Evolutionary conservation across 1,284 basidiomycete species (phyloP).

Genomic region (Ceratobasidium sp.): DNA sequence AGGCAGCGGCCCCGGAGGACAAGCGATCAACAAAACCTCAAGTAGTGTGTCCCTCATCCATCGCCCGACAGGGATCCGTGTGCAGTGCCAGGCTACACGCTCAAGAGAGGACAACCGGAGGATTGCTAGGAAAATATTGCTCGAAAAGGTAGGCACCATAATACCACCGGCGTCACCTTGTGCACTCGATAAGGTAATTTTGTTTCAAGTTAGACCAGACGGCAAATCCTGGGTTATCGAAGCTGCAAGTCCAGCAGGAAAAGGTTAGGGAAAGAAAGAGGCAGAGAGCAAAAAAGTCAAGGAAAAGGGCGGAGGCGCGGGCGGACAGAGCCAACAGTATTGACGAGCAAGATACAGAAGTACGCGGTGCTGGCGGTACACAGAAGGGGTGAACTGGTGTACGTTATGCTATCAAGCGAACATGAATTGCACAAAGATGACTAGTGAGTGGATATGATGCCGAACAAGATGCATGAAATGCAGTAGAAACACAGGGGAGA

Average conservation of each 20-base stretch:
- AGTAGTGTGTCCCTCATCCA: constrained; percentile 71
- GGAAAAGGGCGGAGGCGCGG: constrained; percentile 65
- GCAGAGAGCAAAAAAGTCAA: constrained; percentile 72
- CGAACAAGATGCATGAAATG: background rate
- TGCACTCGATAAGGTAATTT: constrained; percentile 27
- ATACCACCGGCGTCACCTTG: constrained; percentile 46
- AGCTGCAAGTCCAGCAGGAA: constrained; percentile 70
- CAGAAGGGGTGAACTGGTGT: constrained; percentile 7
- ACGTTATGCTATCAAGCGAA: constrained; percentile 9
- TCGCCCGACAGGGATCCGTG: constrained; percentile 79
- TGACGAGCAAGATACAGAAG: background rate
- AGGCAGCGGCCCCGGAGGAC: constrained; percentile 86
- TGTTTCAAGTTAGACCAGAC: constrained; percentile 69
- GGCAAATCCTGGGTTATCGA: constrained; percentile 78
- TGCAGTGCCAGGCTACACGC: constrained; percentile 81
- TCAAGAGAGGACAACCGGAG: constrained; percentile 75
- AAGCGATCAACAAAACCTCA: constrained; percentile 83
- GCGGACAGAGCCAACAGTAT: constrained; percentile 48
- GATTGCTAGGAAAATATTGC: constrained; percentile 70
- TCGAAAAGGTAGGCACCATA: constrained; percentile 69
- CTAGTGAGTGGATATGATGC: background rate
- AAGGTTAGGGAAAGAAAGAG: constrained; percentile 77
- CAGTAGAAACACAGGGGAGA: background rate
- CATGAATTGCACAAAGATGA: background rate
- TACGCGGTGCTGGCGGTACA: background rate